Evolutionary conservation across 305 asterid genomes (phyloP).

Genomic region (Ajuga reptans): DNA sequence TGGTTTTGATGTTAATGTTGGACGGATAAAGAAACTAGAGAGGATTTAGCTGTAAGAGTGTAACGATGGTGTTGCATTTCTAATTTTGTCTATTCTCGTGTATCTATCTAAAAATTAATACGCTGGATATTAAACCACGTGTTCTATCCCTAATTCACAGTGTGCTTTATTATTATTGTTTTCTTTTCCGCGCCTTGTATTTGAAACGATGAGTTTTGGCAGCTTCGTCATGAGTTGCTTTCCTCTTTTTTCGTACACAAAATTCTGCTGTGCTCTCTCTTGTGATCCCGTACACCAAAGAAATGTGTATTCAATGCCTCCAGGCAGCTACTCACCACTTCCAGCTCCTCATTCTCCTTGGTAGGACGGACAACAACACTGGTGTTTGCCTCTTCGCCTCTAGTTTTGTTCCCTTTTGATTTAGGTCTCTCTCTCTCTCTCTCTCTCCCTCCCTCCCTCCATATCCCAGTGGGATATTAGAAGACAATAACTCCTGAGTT

Average conservation of each 20-base stretch:
- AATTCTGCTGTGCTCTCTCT: background rate
- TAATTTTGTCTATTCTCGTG: background rate
- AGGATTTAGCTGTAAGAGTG: background rate
- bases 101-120: background rate
- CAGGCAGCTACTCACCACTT: background rate
- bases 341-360: background rate
- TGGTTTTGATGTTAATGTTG: background rate
- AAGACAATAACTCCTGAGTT: too few relatives aligned
- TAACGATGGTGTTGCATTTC: background rate
- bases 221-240: background rate
- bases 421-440: too few relatives aligned
- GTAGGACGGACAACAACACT: background rate
- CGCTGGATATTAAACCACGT: background rate
- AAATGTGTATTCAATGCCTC: background rate
- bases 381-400: background rate
- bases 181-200: background rate
- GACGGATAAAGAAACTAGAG: background rate
- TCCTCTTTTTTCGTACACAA: background rate
- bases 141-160: background rate
- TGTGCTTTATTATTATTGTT: background rate
- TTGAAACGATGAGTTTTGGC: background rate
- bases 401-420: too few relatives aligned
- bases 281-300: background rate
- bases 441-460: too few relatives aligned
- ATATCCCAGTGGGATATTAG: too few relatives aligned